Conservation (phyloP, 176 grass and related monocot genomes). For the Typha latifolia region DNA sequence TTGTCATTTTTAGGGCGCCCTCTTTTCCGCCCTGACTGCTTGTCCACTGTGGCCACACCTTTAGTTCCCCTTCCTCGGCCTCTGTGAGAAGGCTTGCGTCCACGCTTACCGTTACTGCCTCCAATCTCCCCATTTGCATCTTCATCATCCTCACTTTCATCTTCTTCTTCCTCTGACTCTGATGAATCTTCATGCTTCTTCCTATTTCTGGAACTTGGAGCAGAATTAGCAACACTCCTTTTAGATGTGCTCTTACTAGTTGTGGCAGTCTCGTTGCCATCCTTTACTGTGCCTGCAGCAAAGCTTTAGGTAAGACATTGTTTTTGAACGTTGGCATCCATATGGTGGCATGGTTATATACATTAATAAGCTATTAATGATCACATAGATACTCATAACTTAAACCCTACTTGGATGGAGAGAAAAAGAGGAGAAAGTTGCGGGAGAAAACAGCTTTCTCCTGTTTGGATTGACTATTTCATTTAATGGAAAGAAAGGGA, state of each 20-base stretch:
- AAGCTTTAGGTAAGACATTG: slow-evolving; percentile 10
- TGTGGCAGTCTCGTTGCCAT: slow-evolving; percentile 13
- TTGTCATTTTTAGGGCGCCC: slow-evolving; percentile 58
- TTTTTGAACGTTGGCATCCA: neutral
- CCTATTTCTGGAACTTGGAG: slow-evolving; percentile 43
- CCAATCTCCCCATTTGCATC: slow-evolving; percentile 12
- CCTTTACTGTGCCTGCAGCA: slow-evolving; percentile 29
- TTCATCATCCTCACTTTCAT: slow-evolving; percentile 3
- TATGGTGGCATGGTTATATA: neutral
- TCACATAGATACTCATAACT: too few relatives aligned
- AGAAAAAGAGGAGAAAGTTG: too few relatives aligned
- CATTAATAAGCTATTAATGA: neutral
- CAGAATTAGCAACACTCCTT: slow-evolving; percentile 34
- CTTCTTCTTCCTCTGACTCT: slow-evolving; percentile 44
- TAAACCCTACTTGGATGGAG: too few relatives aligned
- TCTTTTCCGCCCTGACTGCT: slow-evolving; percentile 45
- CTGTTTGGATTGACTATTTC: too few relatives aligned
- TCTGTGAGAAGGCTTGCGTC: slow-evolving; percentile 43
- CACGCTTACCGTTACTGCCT: slow-evolving; percentile 35
- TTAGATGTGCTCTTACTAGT: slow-evolving; percentile 40
- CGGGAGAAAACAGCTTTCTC: too few relatives aligned
- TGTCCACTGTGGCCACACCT: slow-evolving; percentile 9
- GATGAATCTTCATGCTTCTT: slow-evolving; percentile 63
- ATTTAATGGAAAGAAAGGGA: too few relatives aligned
- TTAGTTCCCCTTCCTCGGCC: slow-evolving; percentile 61